phyloP scores from a whole-genome alignment of 2,329 filamentous ascomycete species.

The Fusarium redolens region DNA sequence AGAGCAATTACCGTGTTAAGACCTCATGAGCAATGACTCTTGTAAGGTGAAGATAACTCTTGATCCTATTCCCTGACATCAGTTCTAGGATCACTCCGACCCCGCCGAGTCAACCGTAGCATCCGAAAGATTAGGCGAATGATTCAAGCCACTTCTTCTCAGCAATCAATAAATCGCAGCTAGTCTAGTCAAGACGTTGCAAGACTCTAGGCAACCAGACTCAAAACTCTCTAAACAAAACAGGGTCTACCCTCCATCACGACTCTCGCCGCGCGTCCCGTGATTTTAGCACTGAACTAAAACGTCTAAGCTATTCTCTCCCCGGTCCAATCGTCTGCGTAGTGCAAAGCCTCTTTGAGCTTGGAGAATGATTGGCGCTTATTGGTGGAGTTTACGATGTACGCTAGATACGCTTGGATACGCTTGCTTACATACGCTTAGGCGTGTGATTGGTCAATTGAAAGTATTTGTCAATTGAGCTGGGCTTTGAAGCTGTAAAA shows the following conservation, averaged over 20 bases:
- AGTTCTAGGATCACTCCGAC: not conserved
- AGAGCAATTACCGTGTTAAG: fast-evolving
- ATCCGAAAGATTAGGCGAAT: not conserved
- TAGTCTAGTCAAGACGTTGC: not conserved
- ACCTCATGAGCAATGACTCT: fast-evolving
- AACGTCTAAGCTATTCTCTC: not conserved
- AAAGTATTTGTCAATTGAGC: not conserved
- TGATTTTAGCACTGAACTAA: not conserved
- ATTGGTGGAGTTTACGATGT: not conserved
- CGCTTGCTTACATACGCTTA: not conserved
- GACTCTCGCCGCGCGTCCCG: not conserved
- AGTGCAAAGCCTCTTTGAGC: not conserved
- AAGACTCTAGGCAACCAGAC: not conserved
- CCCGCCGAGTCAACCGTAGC: not conserved
- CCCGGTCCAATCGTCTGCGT: not conserved
- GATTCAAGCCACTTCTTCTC: not conserved
- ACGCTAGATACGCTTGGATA: not conserved
- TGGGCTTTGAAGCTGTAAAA: not conserved
- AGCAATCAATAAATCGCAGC: not conserved
- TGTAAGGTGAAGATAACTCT: too few species aligned
- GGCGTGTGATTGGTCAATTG: not conserved
- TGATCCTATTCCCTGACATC: too few species aligned
- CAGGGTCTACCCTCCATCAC: constrained; percentile 15
- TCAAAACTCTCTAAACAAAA: not conserved
- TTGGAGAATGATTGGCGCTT: not conserved